These are phyloP conservation scores for Curvularia hawaiiensis DNA, from an alignment of 2,329 filamentous ascomycete genomes.

Conservation along the genomic window DNA sequence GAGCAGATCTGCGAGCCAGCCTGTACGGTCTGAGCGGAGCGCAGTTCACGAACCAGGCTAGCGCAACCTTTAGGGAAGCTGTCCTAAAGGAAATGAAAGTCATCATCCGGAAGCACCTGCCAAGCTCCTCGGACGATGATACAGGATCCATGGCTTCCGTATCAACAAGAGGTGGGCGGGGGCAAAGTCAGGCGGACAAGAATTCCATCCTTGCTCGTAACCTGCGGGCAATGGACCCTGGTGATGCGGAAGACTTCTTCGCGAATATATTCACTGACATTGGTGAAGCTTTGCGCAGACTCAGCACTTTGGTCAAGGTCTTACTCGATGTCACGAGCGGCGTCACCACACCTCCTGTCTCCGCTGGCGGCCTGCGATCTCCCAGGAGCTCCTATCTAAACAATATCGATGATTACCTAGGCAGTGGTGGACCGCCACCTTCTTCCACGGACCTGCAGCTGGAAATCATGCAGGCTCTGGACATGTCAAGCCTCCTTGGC, in stretches of 20 bases:
- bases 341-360: slow-evolving; percentile 56
- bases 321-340: slow-evolving; percentile 91
- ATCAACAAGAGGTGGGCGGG: slow-evolving; percentile 74
- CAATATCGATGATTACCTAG: slow-evolving; percentile 51
- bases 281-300: slow-evolving; percentile 81
- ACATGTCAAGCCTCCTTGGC: slow-evolving; percentile 77
- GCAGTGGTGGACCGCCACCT: slow-evolving; percentile 18
- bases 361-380: slow-evolving; percentile 50
- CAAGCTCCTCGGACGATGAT: slow-evolving; percentile 93
- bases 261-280: slow-evolving; percentile 84
- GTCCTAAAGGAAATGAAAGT: slow-evolving; percentile 85
- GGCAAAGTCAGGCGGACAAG: slow-evolving; percentile 80
- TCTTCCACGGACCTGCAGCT: slow-evolving; percentile 60
- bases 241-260: slow-evolving; percentile 84
- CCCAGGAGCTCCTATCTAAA: slow-evolving; percentile 54
- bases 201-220: slow-evolving; percentile 88
- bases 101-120: slow-evolving; percentile 81
- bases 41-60: slow-evolving; percentile 78
- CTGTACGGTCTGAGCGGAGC: slow-evolving; percentile 82
- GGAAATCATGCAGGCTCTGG: slow-evolving; percentile 76
- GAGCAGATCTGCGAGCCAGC: slow-evolving; percentile 70
- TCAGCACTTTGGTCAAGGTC: slow-evolving; percentile 91
- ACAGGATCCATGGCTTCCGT: slow-evolving; percentile 86
- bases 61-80: slow-evolving; percentile 81
- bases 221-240: slow-evolving; percentile 78